phyloP scores from a whole-genome alignment of 2,329 filamentous ascomycete genomes.

The Dothistroma septosporum region DNA sequence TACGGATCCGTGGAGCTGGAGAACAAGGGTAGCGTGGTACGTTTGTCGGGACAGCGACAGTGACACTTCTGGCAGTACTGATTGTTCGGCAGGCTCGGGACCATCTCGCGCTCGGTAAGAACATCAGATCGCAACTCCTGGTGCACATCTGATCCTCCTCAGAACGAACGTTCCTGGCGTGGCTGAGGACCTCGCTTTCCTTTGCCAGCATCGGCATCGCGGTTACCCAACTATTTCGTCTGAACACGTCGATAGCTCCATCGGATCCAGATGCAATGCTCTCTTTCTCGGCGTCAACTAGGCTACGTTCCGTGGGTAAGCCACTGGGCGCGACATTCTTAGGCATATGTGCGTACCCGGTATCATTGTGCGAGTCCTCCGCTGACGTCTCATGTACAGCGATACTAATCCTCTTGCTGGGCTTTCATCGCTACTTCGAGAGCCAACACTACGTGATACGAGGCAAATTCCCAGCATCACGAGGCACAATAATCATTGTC shows the following conservation, averaged over 20 bases:
- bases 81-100: slow-evolving; percentile 55
- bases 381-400: slow-evolving; percentile 36
- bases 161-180: slow-evolving; percentile 83
- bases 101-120: slow-evolving; percentile 70
- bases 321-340: slow-evolving; percentile 74
- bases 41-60: background rate
- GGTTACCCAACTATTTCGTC: slow-evolving; percentile 77
- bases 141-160: slow-evolving; percentile 10
- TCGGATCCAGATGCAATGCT: slow-evolving; percentile 11
- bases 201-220: slow-evolving; percentile 81
- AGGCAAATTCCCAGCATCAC: slow-evolving; percentile 74
- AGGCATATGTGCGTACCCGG: slow-evolving; percentile 48
- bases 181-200: slow-evolving; percentile 75
- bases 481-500: slow-evolving; percentile 69
- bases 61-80: background rate
- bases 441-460: slow-evolving; percentile 74
- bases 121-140: background rate
- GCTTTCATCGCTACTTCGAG: slow-evolving; percentile 74
- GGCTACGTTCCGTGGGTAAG: slow-evolving; percentile 62
- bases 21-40: slow-evolving; percentile 71
- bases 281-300: slow-evolving; percentile 23
- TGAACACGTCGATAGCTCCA: slow-evolving; percentile 61
- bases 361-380: background rate
- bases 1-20: slow-evolving; percentile 70
- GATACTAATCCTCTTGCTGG: slow-evolving; percentile 69